phyloP scores from a whole-genome alignment of 176 grass and related monocot genomes.

The Aegilops longissima region DNA sequence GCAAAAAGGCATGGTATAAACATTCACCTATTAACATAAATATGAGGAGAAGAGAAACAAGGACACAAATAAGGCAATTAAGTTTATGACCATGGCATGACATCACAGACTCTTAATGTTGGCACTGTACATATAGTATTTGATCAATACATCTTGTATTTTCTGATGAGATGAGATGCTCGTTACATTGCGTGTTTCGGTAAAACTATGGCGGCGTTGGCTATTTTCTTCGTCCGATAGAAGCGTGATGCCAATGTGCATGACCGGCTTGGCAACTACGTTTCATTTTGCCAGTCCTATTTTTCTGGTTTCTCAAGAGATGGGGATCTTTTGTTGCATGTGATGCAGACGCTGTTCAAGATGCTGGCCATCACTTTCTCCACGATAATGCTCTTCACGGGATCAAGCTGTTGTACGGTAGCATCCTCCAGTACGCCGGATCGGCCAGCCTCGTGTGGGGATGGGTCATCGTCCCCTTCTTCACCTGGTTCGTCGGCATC shows the following conservation, averaged over 20 bases:
- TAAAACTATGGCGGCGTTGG: neutral
- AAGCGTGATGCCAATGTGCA: neutral
- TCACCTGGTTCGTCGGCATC: slow-evolving; percentile 96
- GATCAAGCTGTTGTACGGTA: slow-evolving; percentile 87
- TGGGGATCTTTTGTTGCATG: neutral
- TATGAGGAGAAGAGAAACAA: neutral
- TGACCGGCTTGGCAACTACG: neutral
- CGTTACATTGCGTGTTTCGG: neutral
- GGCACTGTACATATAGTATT: too few relatives aligned
- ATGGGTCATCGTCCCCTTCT: slow-evolving; percentile 95
- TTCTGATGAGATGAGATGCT: too few relatives aligned
- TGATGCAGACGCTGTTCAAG: slow-evolving; percentile 87
- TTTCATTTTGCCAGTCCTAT: neutral
- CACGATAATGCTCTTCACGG: slow-evolving; percentile 98
- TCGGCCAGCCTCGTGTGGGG: slow-evolving; percentile 88
- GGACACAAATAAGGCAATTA: neutral
- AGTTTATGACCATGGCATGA: neutral
- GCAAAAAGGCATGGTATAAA: neutral
- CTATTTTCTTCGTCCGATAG: neutral
- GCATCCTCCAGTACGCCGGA: slow-evolving; percentile 76
- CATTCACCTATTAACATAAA: neutral
- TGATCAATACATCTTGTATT: too few relatives aligned
- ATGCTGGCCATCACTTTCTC: slow-evolving; percentile 97
- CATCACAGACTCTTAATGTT: too few relatives aligned
- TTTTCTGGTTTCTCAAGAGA: neutral